Percentiles rank a stretch among this genome's conserved stretches.
These are phyloP conservation scores for Daldinia vernicosa DNA, from an alignment of 495 filamentous ascomycete genomes.

Conservation along the genomic window DNA sequence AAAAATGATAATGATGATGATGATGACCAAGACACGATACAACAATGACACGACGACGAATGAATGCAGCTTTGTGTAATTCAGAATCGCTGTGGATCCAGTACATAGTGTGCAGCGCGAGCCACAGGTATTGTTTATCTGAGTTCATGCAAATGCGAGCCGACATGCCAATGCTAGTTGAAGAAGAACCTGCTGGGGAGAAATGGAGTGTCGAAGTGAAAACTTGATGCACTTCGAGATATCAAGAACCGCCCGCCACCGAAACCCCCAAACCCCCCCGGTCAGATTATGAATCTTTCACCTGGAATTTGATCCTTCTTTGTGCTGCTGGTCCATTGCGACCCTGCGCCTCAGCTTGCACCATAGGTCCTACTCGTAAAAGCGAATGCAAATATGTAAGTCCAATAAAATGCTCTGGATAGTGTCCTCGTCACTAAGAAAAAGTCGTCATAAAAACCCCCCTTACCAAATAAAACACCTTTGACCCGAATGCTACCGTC, in stretches of 20 bases:
- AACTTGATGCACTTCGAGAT: conserved; percentile 31
- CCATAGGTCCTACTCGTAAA: conserved; percentile 40
- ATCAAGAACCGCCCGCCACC: conserved; percentile 34
- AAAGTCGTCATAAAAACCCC: conserved; percentile 37
- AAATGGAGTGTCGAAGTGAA: conserved; percentile 34
- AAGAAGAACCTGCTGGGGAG: conserved; percentile 35
- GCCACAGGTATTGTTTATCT: conserved; percentile 49
- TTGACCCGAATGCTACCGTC: conserved; percentile 31
- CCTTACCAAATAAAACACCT: conserved; percentile 26
- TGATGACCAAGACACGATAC: conserved; percentile 3
- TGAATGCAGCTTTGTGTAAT: conserved; percentile 20
- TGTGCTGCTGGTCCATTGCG: conserved; percentile 41
- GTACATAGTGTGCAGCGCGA: conserved; percentile 46
- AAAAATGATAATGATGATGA: background rate
- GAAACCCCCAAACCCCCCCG: conserved; percentile 18
- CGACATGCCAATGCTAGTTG: conserved; percentile 46
- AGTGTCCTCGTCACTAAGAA: conserved; percentile 35
- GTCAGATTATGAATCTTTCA: conserved; percentile 33
- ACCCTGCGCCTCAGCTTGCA: conserved; percentile 43
- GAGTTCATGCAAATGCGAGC: conserved; percentile 44
- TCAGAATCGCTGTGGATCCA: conserved; percentile 33
- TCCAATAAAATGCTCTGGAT: conserved; percentile 31
- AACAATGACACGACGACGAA: conserved; percentile 6
- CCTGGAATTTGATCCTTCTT: conserved; percentile 38
- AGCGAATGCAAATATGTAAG: conserved; percentile 39